Conservation (phyloP, 176 grass and related monocot genomes). For the Puya raimondii region DNA sequence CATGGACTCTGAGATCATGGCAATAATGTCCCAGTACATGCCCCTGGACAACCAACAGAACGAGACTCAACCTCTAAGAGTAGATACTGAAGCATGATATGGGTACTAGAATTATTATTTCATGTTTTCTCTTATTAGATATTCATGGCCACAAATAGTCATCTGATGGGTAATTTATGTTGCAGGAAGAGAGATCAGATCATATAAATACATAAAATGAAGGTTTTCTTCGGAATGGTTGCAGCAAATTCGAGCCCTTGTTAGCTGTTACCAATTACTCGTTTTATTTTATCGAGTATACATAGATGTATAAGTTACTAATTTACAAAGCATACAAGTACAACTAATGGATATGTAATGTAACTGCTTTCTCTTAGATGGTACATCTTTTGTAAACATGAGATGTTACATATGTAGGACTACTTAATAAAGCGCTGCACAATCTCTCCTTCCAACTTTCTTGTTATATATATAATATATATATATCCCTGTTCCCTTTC, state of each 20-base stretch:
- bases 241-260: not conserved
- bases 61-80: constrained; percentile 42
- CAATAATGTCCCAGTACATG: constrained; percentile 96
- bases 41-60: constrained; percentile 52
- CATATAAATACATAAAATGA: not conserved
- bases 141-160: not conserved
- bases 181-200: not conserved
- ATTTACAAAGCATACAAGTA: too few relatives aligned
- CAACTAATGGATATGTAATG: too few relatives aligned
- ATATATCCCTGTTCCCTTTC: too few relatives aligned
- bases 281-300: not conserved
- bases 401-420: too few relatives aligned
- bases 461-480: too few relatives aligned
- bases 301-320: too few relatives aligned
- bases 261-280: not conserved
- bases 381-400: too few relatives aligned
- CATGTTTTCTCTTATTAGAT: not conserved
- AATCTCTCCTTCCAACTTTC: too few relatives aligned
- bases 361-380: too few relatives aligned
- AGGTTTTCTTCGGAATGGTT: constrained; percentile 7
- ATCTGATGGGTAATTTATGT: not conserved
- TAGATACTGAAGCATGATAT: constrained; percentile 32
- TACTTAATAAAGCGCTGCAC: too few relatives aligned
- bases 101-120: not conserved
- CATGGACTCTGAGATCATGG: constrained; percentile 81